Evolutionary conservation across 2,329 filamentous ascomycete genomes (phyloP), one percentile per base, ranked within the genome.

Genomic region (Knufia fluminis): DNA sequence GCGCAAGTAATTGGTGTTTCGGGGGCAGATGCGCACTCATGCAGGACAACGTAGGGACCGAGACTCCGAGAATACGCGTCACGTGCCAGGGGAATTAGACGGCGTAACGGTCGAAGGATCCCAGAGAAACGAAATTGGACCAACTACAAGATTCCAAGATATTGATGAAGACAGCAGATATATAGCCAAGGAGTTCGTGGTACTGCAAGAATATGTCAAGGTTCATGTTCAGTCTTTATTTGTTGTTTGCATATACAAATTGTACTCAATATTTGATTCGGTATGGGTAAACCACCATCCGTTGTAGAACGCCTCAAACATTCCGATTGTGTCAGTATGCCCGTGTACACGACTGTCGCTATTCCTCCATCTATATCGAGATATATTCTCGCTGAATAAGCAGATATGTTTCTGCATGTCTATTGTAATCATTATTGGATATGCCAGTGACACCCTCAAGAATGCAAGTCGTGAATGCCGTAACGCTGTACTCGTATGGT

Each of bases 381-480:
- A n/a, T n/a, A 26, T 9, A n/a, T n/a, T 22, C 32, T 36, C 32
- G 43, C 40, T 20, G 40, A 43, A 3, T 26, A 19, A 43, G 24
- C n/a, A 26, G n/a, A 28, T 43, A 14, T 36, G 10, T 28, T 26
- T 24, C 19, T 20, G 7, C 4, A 10, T 49, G 38, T 59, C 57
- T 58, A 58, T 58, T 35, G 54, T 52, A 19, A 35, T 48, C 45
- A 48, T 48, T 48, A 48, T 39, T 28, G 14, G 28, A 40, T 28
- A 12, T 39, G 10, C 16, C 28, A 16, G 22, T 31, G 23, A 23
- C 31, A 47, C 31, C 32, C 8, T 38, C 31, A 24, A n/a, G 23
- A 48, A 40, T 40, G 23, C 33, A 48, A 40, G 24, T 48, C 45
- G 16, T 28, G 6, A 39, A 38, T 40, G 24, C 33, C 23, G 17